phyloP scores from a whole-genome alignment of 2,329 filamentous ascomycete species.

The Pseudogymnoascus sp. region DNA sequence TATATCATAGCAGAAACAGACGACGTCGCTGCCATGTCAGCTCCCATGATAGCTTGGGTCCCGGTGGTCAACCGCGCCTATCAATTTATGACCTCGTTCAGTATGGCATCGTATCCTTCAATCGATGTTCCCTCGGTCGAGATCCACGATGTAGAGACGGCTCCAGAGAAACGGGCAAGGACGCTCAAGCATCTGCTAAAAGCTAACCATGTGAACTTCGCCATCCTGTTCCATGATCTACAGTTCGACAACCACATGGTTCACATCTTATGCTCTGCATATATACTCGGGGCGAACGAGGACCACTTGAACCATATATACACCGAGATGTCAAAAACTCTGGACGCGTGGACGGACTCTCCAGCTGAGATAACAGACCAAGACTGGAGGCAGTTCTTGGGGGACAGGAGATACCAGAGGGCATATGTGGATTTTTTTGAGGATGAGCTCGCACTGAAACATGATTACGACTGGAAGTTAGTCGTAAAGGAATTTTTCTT shows the following conservation, averaged over 20 bases:
- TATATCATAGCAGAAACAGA: not conserved
- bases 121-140: slow-evolving; percentile 59
- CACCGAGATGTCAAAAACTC: slow-evolving; percentile 59
- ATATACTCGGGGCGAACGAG: slow-evolving; percentile 68
- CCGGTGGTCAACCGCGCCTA: slow-evolving; percentile 34
- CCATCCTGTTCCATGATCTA: slow-evolving; percentile 68
- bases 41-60: slow-evolving; percentile 36
- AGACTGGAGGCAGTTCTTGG: slow-evolving; percentile 83
- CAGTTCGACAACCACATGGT: slow-evolving; percentile 76
- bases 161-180: slow-evolving; percentile 67
- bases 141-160: slow-evolving; percentile 71
- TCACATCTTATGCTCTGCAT: slow-evolving; percentile 77
- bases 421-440: slow-evolving; percentile 95
- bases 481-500: slow-evolving; percentile 72
- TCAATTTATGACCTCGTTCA: slow-evolving; percentile 25
- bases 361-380: slow-evolving; percentile 73
- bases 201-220: slow-evolving; percentile 85
- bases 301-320: slow-evolving; percentile 73
- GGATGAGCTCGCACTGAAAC: slow-evolving; percentile 65
- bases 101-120: slow-evolving; percentile 25
- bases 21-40: slow-evolving; percentile 23
- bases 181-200: slow-evolving; percentile 85
- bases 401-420: slow-evolving; percentile 72
- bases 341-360: slow-evolving; percentile 76
- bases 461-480: slow-evolving; percentile 74